A percentile compares a stretch with the other conserved stretches of the same genome.
phyloP scores from a whole-genome alignment of 441 rosid species.

The Populus hybrid region DNA sequence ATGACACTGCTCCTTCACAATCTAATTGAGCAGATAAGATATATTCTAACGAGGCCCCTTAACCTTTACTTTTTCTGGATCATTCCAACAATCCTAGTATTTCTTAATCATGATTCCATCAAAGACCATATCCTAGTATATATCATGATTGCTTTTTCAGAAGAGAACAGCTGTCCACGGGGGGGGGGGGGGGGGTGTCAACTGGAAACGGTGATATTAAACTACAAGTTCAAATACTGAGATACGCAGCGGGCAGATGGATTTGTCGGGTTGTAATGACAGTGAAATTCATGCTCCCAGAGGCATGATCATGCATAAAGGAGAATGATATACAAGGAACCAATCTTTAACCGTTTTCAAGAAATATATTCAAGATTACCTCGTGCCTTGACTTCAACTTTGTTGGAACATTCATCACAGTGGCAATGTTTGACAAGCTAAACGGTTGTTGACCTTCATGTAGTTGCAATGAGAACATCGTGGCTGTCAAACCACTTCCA shows the following conservation, averaged over 20 bases:
- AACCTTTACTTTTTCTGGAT: background rate
- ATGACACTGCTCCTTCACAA: background rate
- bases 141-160: background rate
- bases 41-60: background rate
- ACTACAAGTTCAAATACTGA: background rate
- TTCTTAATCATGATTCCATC: background rate
- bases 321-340: background rate
- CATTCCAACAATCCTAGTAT: background rate
- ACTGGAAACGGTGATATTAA: background rate
- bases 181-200: no score
- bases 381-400: slow-evolving; percentile 88
- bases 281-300: background rate
- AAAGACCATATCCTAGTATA: background rate
- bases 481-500: slow-evolving; percentile 90
- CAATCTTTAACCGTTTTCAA: background rate
- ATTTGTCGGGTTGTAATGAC: background rate
- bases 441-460: slow-evolving; percentile 60
- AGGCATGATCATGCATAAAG: background rate
- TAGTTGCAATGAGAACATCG: slow-evolving; percentile 82
- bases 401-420: slow-evolving; percentile 63
- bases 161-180: no score
- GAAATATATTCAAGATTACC: slow-evolving; percentile 42
- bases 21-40: background rate
- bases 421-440: slow-evolving; percentile 72
- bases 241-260: background rate